These are phyloP conservation scores for Salvia sclarea DNA, from an alignment of 305 asterid genomes.

Conservation along the genomic window DNA sequence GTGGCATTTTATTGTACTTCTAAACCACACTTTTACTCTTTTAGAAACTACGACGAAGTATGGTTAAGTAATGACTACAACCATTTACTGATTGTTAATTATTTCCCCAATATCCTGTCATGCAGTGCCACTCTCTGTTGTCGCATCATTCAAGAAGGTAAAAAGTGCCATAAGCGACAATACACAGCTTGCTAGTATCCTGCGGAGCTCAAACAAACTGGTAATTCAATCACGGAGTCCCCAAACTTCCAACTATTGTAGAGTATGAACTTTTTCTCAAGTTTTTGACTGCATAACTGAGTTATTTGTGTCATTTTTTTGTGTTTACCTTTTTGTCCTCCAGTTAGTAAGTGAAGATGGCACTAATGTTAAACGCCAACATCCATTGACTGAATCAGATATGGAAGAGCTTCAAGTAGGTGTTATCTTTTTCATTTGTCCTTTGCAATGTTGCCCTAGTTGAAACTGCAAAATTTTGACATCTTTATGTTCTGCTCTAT, in stretches of 20 bases:
- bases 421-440: neutral
- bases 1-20: neutral
- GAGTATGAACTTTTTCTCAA: conserved; percentile 8
- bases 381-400: conserved; percentile 66
- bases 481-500: neutral
- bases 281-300: conserved; percentile 15
- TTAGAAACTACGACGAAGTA: neutral
- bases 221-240: conserved; percentile 38
- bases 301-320: conserved; percentile 25
- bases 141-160: conserved; percentile 86
- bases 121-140: conserved; percentile 81
- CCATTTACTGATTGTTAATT: conserved; percentile 18
- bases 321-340: conserved; percentile 3
- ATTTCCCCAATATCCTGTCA: conserved; percentile 21
- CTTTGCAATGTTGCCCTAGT: conserved; percentile 1
- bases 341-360: conserved; percentile 94
- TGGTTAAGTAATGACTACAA: neutral
- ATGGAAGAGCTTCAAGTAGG: conserved; percentile 91
- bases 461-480: conserved; percentile 6
- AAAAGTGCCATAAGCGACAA: conserved; percentile 57
- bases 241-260: neutral
- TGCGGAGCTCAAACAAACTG: conserved; percentile 68
- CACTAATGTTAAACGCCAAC: conserved; percentile 68
- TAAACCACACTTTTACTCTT: conserved; percentile 1
- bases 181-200: conserved; percentile 68